Evolutionary conservation across 1,284 basidiomycete species (phyloP).

Genomic region (Cryptococcus sp.): DNA sequence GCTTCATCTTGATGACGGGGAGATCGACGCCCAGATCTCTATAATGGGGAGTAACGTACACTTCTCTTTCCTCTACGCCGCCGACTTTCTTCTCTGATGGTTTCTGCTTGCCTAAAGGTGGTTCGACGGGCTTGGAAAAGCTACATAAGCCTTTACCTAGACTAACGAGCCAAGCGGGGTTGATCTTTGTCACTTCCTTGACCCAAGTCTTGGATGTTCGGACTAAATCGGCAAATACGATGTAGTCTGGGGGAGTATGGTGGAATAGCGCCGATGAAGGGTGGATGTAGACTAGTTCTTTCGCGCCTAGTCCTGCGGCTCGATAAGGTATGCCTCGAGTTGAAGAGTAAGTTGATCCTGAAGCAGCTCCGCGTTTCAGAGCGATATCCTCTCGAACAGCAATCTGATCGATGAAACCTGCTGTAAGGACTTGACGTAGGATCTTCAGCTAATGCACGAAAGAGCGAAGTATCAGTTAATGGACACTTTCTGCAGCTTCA

Average conservation of each 20-base stretch:
- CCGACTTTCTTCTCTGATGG: slow-evolving; percentile 9
- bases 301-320: slow-evolving; percentile 66
- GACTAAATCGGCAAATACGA: slow-evolving; percentile 82
- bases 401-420: slow-evolving; percentile 94
- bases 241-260: slow-evolving; percentile 75
- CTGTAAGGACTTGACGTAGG: slow-evolving; percentile 81
- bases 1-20: slow-evolving; percentile 66
- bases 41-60: slow-evolving; percentile 75
- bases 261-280: slow-evolving; percentile 78
- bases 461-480: slow-evolving; percentile 15
- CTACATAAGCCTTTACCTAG: slow-evolving; percentile 80
- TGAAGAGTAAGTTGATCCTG: slow-evolving; percentile 66
- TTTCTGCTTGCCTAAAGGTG: slow-evolving; percentile 51
- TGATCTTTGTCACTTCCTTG: slow-evolving; percentile 83
- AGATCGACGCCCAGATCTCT: slow-evolving; percentile 81
- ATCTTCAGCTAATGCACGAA: slow-evolving; percentile 69
- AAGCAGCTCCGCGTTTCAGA: slow-evolving; percentile 55
- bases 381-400: slow-evolving; percentile 87
- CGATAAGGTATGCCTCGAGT: slow-evolving; percentile 81
- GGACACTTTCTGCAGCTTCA: background rate
- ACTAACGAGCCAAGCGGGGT: slow-evolving; percentile 82
- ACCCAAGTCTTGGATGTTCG: slow-evolving; percentile 74
- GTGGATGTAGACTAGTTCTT: slow-evolving; percentile 89
- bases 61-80: slow-evolving; percentile 55
- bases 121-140: slow-evolving; percentile 81